Evolutionary conservation across 176 grass and related monocot genomes (phyloP), one percentile per base, ranked within the genome.

Genomic region (Dactylis glomerata): DNA sequence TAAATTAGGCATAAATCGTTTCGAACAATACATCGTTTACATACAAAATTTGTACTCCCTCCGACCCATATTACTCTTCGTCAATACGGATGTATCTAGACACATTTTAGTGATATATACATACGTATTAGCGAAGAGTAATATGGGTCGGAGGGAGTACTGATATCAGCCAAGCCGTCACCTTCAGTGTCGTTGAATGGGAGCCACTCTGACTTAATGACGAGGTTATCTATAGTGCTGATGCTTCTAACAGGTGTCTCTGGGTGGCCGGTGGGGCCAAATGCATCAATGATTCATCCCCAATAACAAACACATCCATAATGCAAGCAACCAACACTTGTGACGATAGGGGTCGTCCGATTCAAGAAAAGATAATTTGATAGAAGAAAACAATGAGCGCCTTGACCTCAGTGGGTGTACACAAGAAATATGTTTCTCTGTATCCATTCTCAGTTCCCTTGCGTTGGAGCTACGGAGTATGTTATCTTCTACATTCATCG

Each of bases 241-340:
- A 73, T 6, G 34, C 44, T 22, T 46, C n/a, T 31, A 65, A 65
- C 41, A 47, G 9, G 76, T 88, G 68, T 56, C 15, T 55, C 27
- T 47, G 68, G 22, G 56, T 81, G 82, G 37, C 77, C 61, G 26
- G 49, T 31, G 1, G 1, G 26, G 33, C 62, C 40, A 70, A 70
- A 86, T 17, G 13, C 27, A 28, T 44, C 69, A 73, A 46, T 72
- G 59, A 86, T 86, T 71, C 72, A 16, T 6, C 17, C 23, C 44
- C 10, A 73, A 8, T 26, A 44, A 27, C 13, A 71, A 19, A 7
- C 4, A 23, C 20, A 0, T 6, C 19, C 26, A 73, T 36, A 82
- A 46, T n/a, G 19, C 28, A 59, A 89, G 23, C 33, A 56, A 42
- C 14, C 0, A 62, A 37, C 2, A 4, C 3, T 80, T 13, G 7